Evolutionary conservation across 495 filamentous ascomycete genomes (phyloP).

Genomic region (Penicillium fimorum): DNA sequence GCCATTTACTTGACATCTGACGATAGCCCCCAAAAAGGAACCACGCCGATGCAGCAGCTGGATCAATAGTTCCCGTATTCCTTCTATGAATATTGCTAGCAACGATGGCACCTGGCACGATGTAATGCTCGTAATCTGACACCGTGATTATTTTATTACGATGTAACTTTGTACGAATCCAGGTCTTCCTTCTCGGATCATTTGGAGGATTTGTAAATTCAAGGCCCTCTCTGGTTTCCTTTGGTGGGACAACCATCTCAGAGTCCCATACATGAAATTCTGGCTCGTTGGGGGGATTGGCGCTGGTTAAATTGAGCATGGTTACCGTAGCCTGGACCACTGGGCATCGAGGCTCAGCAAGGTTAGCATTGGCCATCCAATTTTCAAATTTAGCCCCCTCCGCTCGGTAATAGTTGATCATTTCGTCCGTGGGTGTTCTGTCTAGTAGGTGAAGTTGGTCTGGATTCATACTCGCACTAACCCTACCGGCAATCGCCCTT

Average conservation of each 20-base stretch:
- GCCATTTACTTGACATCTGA: too few species aligned
- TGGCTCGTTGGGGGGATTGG: not conserved
- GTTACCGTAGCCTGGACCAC: not conserved
- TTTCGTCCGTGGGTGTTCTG: not conserved
- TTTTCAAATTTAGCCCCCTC: not conserved
- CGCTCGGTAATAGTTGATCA: fast-evolving
- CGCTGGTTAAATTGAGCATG: not conserved
- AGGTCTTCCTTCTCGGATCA: not conserved
- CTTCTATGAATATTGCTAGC: not conserved
- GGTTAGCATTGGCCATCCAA: not conserved
- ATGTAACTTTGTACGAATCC: not conserved
- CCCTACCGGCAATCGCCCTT: not conserved
- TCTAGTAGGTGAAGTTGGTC: not conserved
- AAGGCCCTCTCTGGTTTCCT: not conserved
- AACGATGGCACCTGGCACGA: not conserved
- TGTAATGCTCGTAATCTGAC: not conserved
- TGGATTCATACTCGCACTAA: not conserved
- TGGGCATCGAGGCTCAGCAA: not conserved
- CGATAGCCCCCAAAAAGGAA: too few species aligned
- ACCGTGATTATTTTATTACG: not conserved
- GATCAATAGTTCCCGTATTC: not conserved
- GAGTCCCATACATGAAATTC: not conserved
- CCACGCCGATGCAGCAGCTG: too few species aligned
- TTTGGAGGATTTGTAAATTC: not conserved
- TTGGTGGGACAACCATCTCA: not conserved